Evolutionary conservation across 23 red algal genomes (phyloP).

Genomic region (Gracilaria domingensis): DNA sequence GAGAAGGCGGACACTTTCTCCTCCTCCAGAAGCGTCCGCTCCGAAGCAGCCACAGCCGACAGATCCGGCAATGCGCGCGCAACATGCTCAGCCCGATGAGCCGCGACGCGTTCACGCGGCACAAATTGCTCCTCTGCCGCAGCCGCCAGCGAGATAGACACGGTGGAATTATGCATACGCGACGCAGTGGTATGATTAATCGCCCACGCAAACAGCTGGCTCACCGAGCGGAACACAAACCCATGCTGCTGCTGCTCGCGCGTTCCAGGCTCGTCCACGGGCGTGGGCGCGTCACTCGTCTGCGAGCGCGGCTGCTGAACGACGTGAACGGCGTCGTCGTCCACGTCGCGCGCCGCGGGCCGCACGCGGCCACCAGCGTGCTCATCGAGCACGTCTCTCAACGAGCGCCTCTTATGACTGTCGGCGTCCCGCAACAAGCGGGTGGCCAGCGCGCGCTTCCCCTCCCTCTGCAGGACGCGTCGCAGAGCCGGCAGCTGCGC

Average conservation of each 20-base stretch:
- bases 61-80: neutral
- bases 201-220: slow-evolving; percentile 53
- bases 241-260: neutral
- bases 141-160: neutral
- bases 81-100: no score
- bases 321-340: neutral
- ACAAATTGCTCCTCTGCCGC: neutral
- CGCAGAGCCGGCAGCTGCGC: slow-evolving; percentile 2
- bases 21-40: neutral
- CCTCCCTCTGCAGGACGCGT: neutral
- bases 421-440: slow-evolving; percentile 37
- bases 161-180: neutral
- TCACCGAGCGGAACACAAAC: slow-evolving; percentile 17
- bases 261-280: neutral
- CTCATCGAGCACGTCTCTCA: slow-evolving; percentile 58
- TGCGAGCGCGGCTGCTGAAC: no score
- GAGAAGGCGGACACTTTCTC: neutral
- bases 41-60: neutral
- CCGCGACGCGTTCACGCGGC: no score
- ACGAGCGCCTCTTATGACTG: slow-evolving; percentile 20
- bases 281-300: neutral
- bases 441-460: slow-evolving; percentile 41
- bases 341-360: neutral
- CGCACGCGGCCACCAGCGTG: neutral
- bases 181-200: slow-evolving; percentile 19